Evolutionary conservation across 441 rosid species (phyloP), one percentile per base, ranked within the genome.

Genomic region (Adansonia madagascariensis): DNA sequence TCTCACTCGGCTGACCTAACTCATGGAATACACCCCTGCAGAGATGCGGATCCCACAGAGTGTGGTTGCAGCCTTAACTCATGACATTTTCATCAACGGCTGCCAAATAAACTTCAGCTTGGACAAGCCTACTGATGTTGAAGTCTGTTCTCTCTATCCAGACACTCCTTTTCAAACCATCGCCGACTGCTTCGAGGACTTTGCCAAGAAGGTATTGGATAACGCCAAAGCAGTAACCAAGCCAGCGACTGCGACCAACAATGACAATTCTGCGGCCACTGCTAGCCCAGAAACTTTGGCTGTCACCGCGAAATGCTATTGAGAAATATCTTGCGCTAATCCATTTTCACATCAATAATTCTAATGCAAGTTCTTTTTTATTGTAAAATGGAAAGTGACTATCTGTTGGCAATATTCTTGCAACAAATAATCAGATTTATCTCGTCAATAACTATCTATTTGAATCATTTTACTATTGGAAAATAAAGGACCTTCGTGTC

Each of bases 31-130:
- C 39, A 31, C 0, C 62, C 8, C 47, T 44, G 80, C 84, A 83
- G 89, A 85, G 83, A 85, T 81, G 72, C 46, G 71, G 46, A 82
- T 87, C 15, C 90, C 90, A 0, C 64, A 49, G 31, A 87, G 90
- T 35, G 18, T 87, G 20, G 88, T 87, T 0, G 90, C 90, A 4
- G 76, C 90, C 3, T 77, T 87, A 57, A 87, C 90, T 6, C 90
- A 85, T 52, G 90, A 87, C 65, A 87, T 87, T 3, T 87, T 87
- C 79, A 83, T 85, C 8, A 85, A 39, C 20, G 90, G 90, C 6
- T 87, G 88, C 53, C 90, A 85, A 63, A 15, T 79, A 24, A 82
- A 83, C 75, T 87, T 85, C 47, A 4, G 75, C 9, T 4, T 87
- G 35, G 81, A 87, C 1, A 87, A 81, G 2, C 75, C 73, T 0